Evolutionary conservation across 257 asterid genomes (phyloP), one percentile per base, ranked within the genome.

Genomic region (Gentiana straminea): DNA sequence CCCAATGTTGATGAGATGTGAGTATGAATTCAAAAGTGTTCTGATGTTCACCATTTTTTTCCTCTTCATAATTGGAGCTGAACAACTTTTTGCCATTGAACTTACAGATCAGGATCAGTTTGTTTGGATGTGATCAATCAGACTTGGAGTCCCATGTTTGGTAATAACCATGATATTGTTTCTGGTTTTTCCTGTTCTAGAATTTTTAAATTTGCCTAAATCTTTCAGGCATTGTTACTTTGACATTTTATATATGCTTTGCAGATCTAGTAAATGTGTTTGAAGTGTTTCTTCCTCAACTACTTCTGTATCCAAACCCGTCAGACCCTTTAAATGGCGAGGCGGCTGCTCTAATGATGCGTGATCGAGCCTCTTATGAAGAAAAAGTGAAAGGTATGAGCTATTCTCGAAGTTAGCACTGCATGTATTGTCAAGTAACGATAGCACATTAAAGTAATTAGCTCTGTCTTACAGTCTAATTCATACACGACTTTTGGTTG

Each of bases 101-200:
- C 54, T 65, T 77, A 48, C 86, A 92, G 99, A 94, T 88, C 97
- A 0, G 99, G 99, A 55, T 85, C 97, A 10, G 95, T 92, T 69
- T 92, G 99, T 60, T 80, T 88, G 50, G 97, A 92, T 76, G 97
- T 92, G 44, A 92, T 88, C 68, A 88, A 88, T 75, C 97, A 92
- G 81, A 85, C 94, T 0, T 92, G 99, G 99, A 92, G 99, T 77
- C 97, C 97, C 58, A 92, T 89, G 99, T 89, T 88, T 49, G 99
- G 99, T 92, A 87, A 70, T 71, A 53, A 3, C 4, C 24, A 36
- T 39, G 15, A 5, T 3, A 7, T 51, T 36, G 0, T 33, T 60
- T 32, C 52, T 58, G 10, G 32, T 43, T 37, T 15, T 51, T 24
- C 24, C 24, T 24, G 24, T 24, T 24, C 24, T 24, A 24, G 24